Evolutionary conservation across 305 asterid species (phyloP).

Genomic region (Plantago coronopus): DNA sequence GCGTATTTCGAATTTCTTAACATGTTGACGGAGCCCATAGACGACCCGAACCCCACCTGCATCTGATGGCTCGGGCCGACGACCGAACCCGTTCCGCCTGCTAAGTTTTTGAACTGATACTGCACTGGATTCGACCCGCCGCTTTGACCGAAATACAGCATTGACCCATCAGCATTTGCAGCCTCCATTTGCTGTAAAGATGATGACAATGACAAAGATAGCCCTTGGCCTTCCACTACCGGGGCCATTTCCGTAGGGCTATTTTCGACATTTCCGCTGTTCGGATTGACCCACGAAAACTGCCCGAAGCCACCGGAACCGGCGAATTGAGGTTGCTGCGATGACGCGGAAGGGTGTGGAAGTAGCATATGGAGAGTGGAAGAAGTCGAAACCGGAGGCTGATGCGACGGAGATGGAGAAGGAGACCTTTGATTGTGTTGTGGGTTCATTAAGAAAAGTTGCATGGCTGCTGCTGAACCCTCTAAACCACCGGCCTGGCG

Average conservation of each 20-base stretch:
- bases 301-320: conserved; percentile 49
- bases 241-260: conserved; percentile 51
- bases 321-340: conserved; percentile 41
- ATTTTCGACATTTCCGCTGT: conserved; percentile 29
- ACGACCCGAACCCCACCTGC: conserved; percentile 43
- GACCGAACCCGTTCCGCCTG: background rate
- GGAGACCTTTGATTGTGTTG: conserved; percentile 14
- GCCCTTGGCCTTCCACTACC: conserved; percentile 66
- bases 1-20: conserved; percentile 71
- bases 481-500: conserved; percentile 30
- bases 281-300: conserved; percentile 55
- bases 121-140: conserved; percentile 21
- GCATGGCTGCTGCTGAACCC: conserved; percentile 14
- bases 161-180: conserved; percentile 57
- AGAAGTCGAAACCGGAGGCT: conserved; percentile 1
- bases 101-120: conserved; percentile 42
- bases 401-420: conserved; percentile 16
- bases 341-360: conserved; percentile 48
- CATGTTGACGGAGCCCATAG: conserved; percentile 46
- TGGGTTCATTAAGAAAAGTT: conserved; percentile 16
- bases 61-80: conserved; percentile 35
- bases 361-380: conserved; percentile 16
- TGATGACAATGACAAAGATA: conserved; percentile 71
- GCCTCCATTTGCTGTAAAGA: conserved; percentile 68
- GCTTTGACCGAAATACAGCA: conserved; percentile 65